phyloP scores from a whole-genome alignment of 129 eudicot genomes.

The carrot (Daucus carota) region DH1_v3.0 NC_030389.2:22086001-22086500 shows the following conservation, averaged over 20 bases:
- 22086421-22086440: constrained; percentile 8
- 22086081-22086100: not conserved
- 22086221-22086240: constrained; percentile 98
- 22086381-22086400: constrained; percentile 97
- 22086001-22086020: not conserved
- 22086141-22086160: not conserved
- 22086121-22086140: not conserved
- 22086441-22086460: not conserved
- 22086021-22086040: not conserved
- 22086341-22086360: constrained; percentile 82
- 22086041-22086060: not conserved
- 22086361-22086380: constrained; percentile 81
- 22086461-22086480: not conserved
- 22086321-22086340: constrained; percentile 66
- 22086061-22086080: not conserved
- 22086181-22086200: not conserved
- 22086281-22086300: constrained; percentile 89
- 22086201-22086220: not conserved
- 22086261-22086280: constrained; percentile 59
- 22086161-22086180: not conserved
- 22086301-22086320: constrained; percentile 89
- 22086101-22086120: not conserved
- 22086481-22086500: not conserved
- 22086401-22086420: constrained; percentile 59
- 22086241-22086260: constrained; percentile 73